Base-by-base conservation (phyloP, 768 basidiomycete species). In the Russula sp. region DNA sequence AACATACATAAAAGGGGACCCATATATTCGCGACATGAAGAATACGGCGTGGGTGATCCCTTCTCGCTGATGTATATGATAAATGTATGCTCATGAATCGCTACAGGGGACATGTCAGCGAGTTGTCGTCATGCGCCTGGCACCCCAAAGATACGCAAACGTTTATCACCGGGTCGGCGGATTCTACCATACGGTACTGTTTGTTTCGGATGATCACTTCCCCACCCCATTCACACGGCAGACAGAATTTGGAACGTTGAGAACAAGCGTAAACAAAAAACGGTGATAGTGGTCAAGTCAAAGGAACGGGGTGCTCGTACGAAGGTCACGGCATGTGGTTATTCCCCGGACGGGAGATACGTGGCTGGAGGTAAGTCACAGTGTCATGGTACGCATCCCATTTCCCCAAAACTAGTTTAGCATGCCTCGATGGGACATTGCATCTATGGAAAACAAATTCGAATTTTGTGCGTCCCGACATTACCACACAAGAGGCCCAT, bases 1-100 rank as follows among this genome's bases (percentile, higher is more conserved):
- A 67, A 87, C 87, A 63, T 89, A 83, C 74, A 80, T 93, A 72
- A 98, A 98, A 77, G 97, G 97, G 38, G 97, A 99, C 76, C 92
- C 91, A 64, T 99, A 98, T 74, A 91, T 99, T 69, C 89, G 97
- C 61, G 97, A 99, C 76, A 95, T 99, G 92, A 93, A 93, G 76
- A 89, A 98, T 73, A 99, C 97, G n/a, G 83, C 89, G 96, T 96
- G 71, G 69, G 94, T 55, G 10, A 65, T 62, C 18, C 24, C 63
- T 32, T 10, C 65, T 69, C 53, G 57, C 38, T 40, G 24, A 34
- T 50, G 28, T 53, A 10, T 26, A 22, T 28, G 7, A 49, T 20
- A 30, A 40, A n/a, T 34, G 46, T 40, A 46, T 20, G 30, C 53
- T 55, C 46, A 69, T 48, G 59, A 54, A 44, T 32, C 20, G 26